phyloP scores from a whole-genome alignment of 2,329 filamentous ascomycete genomes.

The Hymenoscyphus scutula region DNA sequence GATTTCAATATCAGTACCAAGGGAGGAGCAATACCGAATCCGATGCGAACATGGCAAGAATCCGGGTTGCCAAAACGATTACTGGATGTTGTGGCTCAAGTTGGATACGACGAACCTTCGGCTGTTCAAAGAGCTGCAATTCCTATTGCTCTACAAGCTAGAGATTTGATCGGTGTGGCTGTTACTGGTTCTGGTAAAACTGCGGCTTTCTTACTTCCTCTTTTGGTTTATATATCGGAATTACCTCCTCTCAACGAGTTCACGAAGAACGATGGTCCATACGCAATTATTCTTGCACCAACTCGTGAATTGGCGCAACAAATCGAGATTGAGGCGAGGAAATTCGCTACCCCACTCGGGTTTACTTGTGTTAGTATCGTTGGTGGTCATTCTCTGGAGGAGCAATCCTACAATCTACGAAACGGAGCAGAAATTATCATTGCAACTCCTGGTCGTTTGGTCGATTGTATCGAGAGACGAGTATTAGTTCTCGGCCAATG shows the following conservation, averaged over 20 bases:
- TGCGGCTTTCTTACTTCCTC: conserved; percentile 85
- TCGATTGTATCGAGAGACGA: conserved; percentile 93
- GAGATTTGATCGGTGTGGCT: conserved; percentile 96
- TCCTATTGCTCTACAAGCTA: conserved; percentile 85
- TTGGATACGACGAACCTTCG: conserved; percentile 89
- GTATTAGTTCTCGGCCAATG: conserved; percentile 92
- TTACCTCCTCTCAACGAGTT: conserved; percentile 79
- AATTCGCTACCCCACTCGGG: conserved; percentile 85
- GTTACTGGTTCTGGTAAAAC: conserved; percentile 99
- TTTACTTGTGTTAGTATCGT: conserved; percentile 97
- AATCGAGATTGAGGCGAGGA: conserved; percentile 89
- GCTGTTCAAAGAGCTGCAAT: conserved; percentile 93
- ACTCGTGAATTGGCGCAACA: conserved; percentile 97
- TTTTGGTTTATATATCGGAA: conserved; percentile 92
- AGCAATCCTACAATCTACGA: conserved; percentile 84
- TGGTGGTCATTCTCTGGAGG: conserved; percentile 93
- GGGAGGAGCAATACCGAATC: conserved; percentile 86
- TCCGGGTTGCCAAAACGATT: conserved; percentile 74
- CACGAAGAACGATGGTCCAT: conserved; percentile 92
- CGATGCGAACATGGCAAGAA: conserved; percentile 93
- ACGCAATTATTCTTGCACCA: conserved; percentile 93
- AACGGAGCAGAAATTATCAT: conserved; percentile 97
- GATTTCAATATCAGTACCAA: conserved; percentile 97
- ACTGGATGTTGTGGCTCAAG: conserved; percentile 76
- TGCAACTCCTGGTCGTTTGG: conserved; percentile 93